Base-by-base conservation (phyloP, 1,284 basidiomycete species). In the Xanthoconium separans region DNA sequence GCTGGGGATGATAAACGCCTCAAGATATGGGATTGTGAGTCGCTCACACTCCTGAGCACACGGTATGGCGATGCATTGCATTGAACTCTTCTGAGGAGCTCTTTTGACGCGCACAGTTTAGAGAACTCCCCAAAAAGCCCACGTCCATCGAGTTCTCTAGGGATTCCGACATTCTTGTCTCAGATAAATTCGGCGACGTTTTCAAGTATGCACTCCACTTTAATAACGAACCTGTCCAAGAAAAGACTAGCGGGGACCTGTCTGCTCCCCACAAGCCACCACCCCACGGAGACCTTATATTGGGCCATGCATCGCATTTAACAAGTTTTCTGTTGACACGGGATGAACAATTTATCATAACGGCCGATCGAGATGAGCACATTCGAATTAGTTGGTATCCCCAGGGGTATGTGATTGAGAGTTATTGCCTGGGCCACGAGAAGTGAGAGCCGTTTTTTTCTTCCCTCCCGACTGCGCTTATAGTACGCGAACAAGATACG, bases 331-430 rank as follows among this genome's bases (percentile, higher is more conserved):
- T 86, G 40, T 79, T 95, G 49, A 81, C 85, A 0, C 65, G 70
- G 0, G 85, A 91, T 64, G 84, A 87, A 58, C 79, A 78, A 53
- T 85, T 80, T 64, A 85, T 98, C 63, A 79, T 96, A 61, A 92
- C 93, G 0, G 88, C 91, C 0, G 95, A 97, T 68, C 75, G 95
- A 44, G 95, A 97, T 65, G 95, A 97, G 68, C 95, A 97, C 67
- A 88, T 98, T 50, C 80, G 95, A 50, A 81, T 95, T n/a, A 93
- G 90, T 64, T 84, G 89, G 81, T 97, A 83, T 66, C 95, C 95
- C 0, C 77, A 88, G 55, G 88, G 92, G 13, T 89, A 88, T 61
- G 81, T 83, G 34, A 89, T 96, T 54, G 91, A 96, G 68, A 82
- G 80, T 54, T 96, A 85, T 70, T 89, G 93, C 57, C 79, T 95